Percentiles rank a stretch among this genome's conserved stretches.
Conservation (phyloP, 2,329 filamentous ascomycete genomes). For the Davidsoniella australis region DNA sequence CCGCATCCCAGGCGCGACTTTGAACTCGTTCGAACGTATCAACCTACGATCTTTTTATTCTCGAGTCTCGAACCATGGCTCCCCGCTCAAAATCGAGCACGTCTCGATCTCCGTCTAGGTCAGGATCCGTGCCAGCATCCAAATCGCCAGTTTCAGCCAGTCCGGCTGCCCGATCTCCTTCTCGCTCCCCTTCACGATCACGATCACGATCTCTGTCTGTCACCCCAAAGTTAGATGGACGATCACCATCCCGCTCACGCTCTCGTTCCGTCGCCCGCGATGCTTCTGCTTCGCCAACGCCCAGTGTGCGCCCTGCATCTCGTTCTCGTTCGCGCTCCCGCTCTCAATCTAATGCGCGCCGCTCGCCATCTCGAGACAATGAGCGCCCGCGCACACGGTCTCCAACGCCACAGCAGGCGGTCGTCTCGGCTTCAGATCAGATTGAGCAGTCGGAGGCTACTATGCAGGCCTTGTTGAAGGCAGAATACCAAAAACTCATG, state of each 20-base stretch:
- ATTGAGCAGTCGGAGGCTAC: slow-evolving; percentile 51
- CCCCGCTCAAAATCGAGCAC: background rate
- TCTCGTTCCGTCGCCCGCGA: background rate
- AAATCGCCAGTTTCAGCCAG: background rate
- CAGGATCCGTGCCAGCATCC: background rate
- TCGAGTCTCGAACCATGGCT: slow-evolving; percentile 2
- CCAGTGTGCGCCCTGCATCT: slow-evolving; percentile 18
- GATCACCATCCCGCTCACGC: slow-evolving; percentile 19
- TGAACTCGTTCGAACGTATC: background rate
- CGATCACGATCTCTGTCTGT: background rate
- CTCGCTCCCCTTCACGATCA: background rate
- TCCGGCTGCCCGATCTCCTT: background rate
- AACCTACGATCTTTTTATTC: background rate
- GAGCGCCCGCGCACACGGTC: slow-evolving; percentile 14
- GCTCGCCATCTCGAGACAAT: slow-evolving; percentile 17
- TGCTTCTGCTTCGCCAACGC: background rate
- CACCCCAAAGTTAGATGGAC: slow-evolving; percentile 3
- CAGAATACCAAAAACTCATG: slow-evolving; percentile 82
- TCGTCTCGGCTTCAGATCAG: slow-evolving; percentile 13
- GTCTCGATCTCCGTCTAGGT: slow-evolving; percentile 2
- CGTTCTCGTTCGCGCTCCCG: slow-evolving; percentile 8
- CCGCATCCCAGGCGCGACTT: background rate
- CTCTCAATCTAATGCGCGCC: slow-evolving; percentile 8
- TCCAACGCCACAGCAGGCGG: slow-evolving; percentile 14
- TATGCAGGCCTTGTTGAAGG: slow-evolving; percentile 75